Percentiles rank a stretch among this genome's conserved stretches.
phyloP scores from a whole-genome alignment of 805 yeast genomes.

The Lipomyces chichibuensis region DNA sequence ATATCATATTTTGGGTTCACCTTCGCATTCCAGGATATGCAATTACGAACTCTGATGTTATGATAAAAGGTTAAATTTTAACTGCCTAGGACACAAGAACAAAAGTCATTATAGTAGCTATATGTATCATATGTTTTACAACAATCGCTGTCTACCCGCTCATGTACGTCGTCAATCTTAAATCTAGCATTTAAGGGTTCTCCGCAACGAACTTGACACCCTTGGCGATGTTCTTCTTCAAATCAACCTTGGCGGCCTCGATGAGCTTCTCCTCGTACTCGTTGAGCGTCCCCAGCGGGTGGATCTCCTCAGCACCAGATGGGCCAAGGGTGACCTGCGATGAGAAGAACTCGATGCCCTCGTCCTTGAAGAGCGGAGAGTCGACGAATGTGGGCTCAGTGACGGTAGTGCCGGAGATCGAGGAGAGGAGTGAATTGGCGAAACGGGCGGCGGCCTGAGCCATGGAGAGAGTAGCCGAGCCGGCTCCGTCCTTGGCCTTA shows the following conservation, averaged over 20 bases:
- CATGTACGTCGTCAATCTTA: not conserved
- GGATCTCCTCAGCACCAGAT: conserved; percentile 69
- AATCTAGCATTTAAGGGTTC: conserved; percentile 41
- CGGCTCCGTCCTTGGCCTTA: conserved; percentile 90
- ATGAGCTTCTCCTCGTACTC: conserved; percentile 84
- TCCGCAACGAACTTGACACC: conserved; percentile 78
- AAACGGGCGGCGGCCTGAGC: conserved; percentile 69
- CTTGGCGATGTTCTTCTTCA: conserved; percentile 88
- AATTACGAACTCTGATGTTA: not conserved
- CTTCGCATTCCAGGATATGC: not conserved
- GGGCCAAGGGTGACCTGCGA: conserved; percentile 90
- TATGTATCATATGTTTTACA: not conserved
- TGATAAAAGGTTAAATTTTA: not conserved
- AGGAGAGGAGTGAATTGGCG: conserved; percentile 56
- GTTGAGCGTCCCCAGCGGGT: conserved; percentile 68
- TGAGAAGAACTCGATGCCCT: conserved; percentile 97
- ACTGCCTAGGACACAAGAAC: not conserved
- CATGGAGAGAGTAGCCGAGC: conserved; percentile 92
- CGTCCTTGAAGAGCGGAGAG: conserved; percentile 76
- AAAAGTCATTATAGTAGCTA: not conserved
- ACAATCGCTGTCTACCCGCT: not conserved
- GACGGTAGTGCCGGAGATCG: conserved; percentile 51
- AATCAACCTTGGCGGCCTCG: conserved; percentile 81
- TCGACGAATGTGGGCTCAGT: conserved; percentile 62
- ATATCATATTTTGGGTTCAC: not conserved